phyloP scores from a whole-genome alignment of 2,329 filamentous ascomycete species.

The Fusarium anthophilum region DNA sequence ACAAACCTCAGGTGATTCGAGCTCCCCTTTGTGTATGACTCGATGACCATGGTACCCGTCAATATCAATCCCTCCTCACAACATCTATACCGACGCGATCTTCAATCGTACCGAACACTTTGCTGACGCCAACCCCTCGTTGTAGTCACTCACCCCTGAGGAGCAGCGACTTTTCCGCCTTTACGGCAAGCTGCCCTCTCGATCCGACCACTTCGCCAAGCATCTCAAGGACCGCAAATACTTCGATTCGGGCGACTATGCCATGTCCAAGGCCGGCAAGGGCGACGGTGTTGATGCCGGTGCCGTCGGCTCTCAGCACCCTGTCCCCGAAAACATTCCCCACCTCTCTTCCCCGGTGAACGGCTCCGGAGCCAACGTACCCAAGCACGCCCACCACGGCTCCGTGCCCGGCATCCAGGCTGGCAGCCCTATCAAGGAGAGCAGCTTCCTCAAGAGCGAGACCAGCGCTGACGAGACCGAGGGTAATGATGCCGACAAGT shows the following conservation, averaged over 20 bases:
- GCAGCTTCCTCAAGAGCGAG: slow-evolving; percentile 84
- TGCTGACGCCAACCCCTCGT: slow-evolving; percentile 32
- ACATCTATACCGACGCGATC: not conserved
- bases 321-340: slow-evolving; percentile 93
- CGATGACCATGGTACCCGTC: slow-evolving; percentile 4
- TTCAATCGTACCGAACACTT: not conserved
- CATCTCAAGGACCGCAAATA: slow-evolving; percentile 99
- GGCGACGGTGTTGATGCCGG: slow-evolving; percentile 93
- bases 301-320: slow-evolving; percentile 92
- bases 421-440: slow-evolving; percentile 89
- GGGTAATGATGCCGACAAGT: slow-evolving; percentile 47
- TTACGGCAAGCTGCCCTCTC: slow-evolving; percentile 97
- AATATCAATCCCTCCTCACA: not conserved
- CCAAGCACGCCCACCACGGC: slow-evolving; percentile 53
- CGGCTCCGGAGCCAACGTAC: slow-evolving; percentile 41
- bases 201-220: slow-evolving; percentile 96
- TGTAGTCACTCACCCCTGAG: slow-evolving; percentile 87
- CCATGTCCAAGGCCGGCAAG: slow-evolving; percentile 96
- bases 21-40: slow-evolving; percentile 25
- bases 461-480: slow-evolving; percentile 71
- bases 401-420: slow-evolving; percentile 63
- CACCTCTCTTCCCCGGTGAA: slow-evolving; percentile 78
- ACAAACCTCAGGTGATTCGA: slow-evolving; percentile 26
- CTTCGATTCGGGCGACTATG: slow-evolving; percentile 96
- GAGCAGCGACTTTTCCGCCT: slow-evolving; percentile 97